Evolutionary conservation across 176 grass and related monocot species (phyloP), one percentile per base, ranked within the genome.

Genomic region (Triticum timopheevii): DNA sequence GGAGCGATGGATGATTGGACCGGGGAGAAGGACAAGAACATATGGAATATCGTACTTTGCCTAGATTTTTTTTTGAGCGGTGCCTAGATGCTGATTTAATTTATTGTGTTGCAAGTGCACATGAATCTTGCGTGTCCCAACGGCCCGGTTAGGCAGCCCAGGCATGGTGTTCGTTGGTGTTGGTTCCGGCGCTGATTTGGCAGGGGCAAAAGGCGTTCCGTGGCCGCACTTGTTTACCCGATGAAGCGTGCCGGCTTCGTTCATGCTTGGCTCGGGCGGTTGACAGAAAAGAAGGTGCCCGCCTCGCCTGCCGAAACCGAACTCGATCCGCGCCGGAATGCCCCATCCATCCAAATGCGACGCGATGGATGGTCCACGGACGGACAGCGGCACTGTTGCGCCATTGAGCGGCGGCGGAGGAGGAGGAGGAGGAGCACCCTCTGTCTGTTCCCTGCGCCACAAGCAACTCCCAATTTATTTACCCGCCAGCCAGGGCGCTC

Each of bases 101-200:
- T 17, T 52, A 17, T 50, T 50, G 13, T 50, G 13, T 16, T 16
- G 13, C 49, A 52, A 7, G 49, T 52, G 49, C 42, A 4, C 66
- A 81, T 39, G 61, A 13, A 59, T 63, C 36, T 86, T 33, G 88
- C 84, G 65, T 86, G 88, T 66, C 49, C 79, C 79, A 90, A 86
- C 84, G 65, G 19, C 65, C 66, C 9, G 25, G 64, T 52, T 30
- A 10, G 20, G 72, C 42, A 3, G 42, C 10, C 42, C 40, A 10
- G 40, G 2, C 42, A 3, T 23, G 56, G 42, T 13, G 1, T 47
- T 2, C 1, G 70, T 47, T 2, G 2, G 83, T 11, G 56, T 13
- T 3, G 39, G 22, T 20, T 28, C 77, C 30, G 34, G 27, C 68
- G 23, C 22, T n/a, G 31, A 54, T 63, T 3, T 34, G 2, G 75